Percentiles rank a stretch among this genome's conserved stretches.
phyloP scores from a whole-genome alignment of 2,329 filamentous ascomycete genomes.

The Fusarium xylarioides region DNA sequence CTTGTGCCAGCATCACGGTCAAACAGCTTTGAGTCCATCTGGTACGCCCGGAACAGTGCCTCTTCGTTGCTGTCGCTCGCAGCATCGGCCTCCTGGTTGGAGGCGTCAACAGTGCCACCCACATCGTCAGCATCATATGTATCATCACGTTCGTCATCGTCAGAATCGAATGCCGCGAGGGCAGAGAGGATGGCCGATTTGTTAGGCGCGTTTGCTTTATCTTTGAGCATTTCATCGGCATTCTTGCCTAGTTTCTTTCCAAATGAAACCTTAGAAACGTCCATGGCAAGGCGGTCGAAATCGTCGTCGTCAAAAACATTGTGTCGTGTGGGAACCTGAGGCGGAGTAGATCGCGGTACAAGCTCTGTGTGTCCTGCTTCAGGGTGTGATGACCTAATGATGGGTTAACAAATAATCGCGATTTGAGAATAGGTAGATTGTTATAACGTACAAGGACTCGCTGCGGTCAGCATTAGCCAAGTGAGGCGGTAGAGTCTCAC shows the following conservation, averaged over 20 bases:
- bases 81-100: slow-evolving; percentile 63
- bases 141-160: slow-evolving; percentile 96
- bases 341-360: slow-evolving; percentile 68
- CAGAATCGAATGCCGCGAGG: slow-evolving; percentile 86
- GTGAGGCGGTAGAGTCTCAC: slow-evolving; percentile 76
- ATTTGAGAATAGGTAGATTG: not conserved
- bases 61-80: slow-evolving; percentile 70
- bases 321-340: slow-evolving; percentile 65
- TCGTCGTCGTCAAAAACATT: slow-evolving; percentile 86
- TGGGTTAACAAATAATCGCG: slow-evolving; percentile 25
- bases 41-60: slow-evolving; percentile 76
- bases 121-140: slow-evolving; percentile 95
- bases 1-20: slow-evolving; percentile 76
- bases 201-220: slow-evolving; percentile 70
- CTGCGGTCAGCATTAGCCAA: slow-evolving; percentile 70
- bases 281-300: slow-evolving; percentile 74
- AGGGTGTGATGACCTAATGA: slow-evolving; percentile 42
- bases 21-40: slow-evolving; percentile 71
- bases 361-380: slow-evolving; percentile 51
- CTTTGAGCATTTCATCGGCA: slow-evolving; percentile 76
- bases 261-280: slow-evolving; percentile 76
- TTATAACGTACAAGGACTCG: slow-evolving; percentile 66
- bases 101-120: slow-evolving; percentile 82
- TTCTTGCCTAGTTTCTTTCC: slow-evolving; percentile 74
- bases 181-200: slow-evolving; percentile 91